Evolutionary conservation across 441 rosid species (phyloP), one percentile per base, ranked within the genome.

Genomic region (Gossypium schwendimanii): DNA sequence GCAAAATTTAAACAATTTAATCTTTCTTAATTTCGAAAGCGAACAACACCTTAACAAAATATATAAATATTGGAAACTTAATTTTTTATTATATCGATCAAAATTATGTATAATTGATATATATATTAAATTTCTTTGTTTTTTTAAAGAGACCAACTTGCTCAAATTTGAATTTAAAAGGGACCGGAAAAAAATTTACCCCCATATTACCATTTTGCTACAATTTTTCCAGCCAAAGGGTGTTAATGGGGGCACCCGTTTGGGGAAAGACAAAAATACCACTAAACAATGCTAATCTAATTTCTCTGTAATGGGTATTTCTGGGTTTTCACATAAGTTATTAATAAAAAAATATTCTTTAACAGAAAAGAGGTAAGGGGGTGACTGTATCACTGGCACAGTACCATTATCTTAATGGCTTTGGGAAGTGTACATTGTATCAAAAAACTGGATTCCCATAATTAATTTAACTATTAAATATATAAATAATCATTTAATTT

Each of bases 371-470:
- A 69, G 54, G 72, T 61, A 39, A 39, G 26, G 60, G 70, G 70
- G 67, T 63, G 75, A 75, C 63, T 67, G 71, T 60, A 57, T 74
- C 83, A 73, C 50, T 61, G 65, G 17, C 73, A 49, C 61, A 50
- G 39, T 44, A 44, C 66, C 33, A 76, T 61, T 78, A 78, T 64
- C 18, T 67, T 69, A 74, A 39, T 63, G 68, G 81, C 63, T 78
- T 78, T 67, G 85, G 83, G 77, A 82, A 82, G 31, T 52, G 79
- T 77, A 72, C 66, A 52, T 54, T 54, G 60, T 59, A 26, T 66
- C 17, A 52, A 76, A 74, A 39, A 76, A 77, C 81, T 76, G 45
- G 63, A 70, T 76, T 74, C 80, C 75, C 41, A 10, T 81, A 73
- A 73, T 81, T 78, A 84, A 78, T 77, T 75, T 59, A 41, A 24